phyloP scores from a whole-genome alignment of 2,329 filamentous ascomycete species.

The Penicillium glabrum region DNA sequence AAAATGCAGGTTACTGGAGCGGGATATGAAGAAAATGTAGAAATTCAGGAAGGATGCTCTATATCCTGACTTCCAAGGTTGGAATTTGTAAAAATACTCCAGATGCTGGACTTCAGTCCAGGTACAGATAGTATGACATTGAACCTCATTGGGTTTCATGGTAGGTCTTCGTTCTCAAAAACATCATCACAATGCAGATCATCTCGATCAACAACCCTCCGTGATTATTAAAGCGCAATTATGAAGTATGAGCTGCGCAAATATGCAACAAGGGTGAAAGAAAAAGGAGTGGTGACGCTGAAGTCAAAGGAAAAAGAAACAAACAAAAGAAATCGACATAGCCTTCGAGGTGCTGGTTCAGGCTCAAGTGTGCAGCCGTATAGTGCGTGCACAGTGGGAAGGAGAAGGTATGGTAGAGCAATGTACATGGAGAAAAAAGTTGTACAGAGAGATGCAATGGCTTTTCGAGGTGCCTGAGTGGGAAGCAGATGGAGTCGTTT shows the following conservation, averaged over 20 bases:
- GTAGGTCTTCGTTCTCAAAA: conserved; percentile 14
- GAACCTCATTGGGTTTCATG: conserved; percentile 34
- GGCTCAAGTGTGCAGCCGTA: background rate
- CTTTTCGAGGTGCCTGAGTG: conserved; percentile 11
- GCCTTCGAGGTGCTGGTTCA: conserved; percentile 14
- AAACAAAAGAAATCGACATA: conserved; percentile 8
- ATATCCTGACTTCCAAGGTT: background rate
- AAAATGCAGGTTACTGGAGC: background rate
- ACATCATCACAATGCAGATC: conserved; percentile 17
- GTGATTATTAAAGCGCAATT: conserved; percentile 25
- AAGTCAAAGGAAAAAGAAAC: conserved; percentile 10
- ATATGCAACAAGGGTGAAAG: conserved; percentile 22
- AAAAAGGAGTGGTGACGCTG: conserved; percentile 6
- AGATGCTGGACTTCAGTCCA: background rate
- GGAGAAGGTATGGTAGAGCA: conserved; percentile 10
- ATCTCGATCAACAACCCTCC: conserved; percentile 7
- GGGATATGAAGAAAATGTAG: background rate
- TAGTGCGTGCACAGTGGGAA: conserved; percentile 8
- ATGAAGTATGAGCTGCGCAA: conserved; percentile 23
- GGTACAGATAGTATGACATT: conserved; percentile 26
- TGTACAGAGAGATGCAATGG: conserved; percentile 18
- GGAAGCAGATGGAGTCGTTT: conserved; percentile 1
- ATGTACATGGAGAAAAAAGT: conserved; percentile 19
- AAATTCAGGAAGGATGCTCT: background rate
- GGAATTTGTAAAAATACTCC: background rate